These are phyloP conservation scores for Cokeromyces recurvatus DNA, from an alignment of 371 early-diverging fungal genomes.

Conservation along the genomic window DNA sequence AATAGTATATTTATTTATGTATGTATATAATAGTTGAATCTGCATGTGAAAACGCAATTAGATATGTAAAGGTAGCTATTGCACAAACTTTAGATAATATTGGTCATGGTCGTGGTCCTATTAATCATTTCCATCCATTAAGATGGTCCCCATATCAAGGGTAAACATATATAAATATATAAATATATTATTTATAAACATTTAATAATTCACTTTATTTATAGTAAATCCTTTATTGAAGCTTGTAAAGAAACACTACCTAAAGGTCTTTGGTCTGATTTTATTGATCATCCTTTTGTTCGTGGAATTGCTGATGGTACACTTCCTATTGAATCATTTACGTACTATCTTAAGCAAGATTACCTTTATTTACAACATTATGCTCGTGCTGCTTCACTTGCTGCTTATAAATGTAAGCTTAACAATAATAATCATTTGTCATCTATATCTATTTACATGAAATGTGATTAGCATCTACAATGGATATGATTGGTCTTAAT, in stretches of 20 bases:
- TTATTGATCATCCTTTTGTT: slow-evolving; percentile 74
- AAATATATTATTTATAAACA: no score
- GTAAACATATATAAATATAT: slow-evolving; percentile 26
- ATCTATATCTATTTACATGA: no score
- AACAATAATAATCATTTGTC: background rate
- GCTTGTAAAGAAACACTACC: slow-evolving; percentile 38
- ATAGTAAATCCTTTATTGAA: slow-evolving; percentile 48
- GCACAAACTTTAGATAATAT: slow-evolving; percentile 37
- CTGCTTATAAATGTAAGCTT: slow-evolving; percentile 65
- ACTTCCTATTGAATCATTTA: slow-evolving; percentile 62
- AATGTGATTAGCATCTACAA: no score
- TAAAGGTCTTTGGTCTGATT: slow-evolving; percentile 59
- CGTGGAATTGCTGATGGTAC: slow-evolving; percentile 71
- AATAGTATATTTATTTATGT: no score
- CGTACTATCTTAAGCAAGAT: slow-evolving; percentile 79
- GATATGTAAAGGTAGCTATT: slow-evolving; percentile 60
- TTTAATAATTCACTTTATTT: no score
- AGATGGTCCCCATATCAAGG: slow-evolving; percentile 44
- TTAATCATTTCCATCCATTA: slow-evolving; percentile 67
- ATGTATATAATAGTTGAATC: slow-evolving; percentile 35
- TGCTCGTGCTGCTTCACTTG: slow-evolving; percentile 73
- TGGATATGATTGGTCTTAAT: slow-evolving; percentile 30
- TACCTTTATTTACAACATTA: slow-evolving; percentile 77
- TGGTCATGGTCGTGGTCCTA: slow-evolving; percentile 71
- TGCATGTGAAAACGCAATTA: slow-evolving; percentile 44